Conservation (phyloP, 2,329 filamentous ascomycete species). For the Aureobasidium sp. region DNA sequence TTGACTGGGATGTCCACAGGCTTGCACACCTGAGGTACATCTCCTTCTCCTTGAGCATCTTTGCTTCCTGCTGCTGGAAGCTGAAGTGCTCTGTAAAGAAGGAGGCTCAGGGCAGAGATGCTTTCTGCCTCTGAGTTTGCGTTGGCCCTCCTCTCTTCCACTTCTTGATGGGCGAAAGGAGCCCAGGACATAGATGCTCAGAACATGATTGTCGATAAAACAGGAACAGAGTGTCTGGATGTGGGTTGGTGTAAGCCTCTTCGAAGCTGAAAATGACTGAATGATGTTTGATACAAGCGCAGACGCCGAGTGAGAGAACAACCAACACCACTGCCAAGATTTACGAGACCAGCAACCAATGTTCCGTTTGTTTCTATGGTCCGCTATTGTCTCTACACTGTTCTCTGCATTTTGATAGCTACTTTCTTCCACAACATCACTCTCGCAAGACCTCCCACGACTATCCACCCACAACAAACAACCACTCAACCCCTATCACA, state of each 20-base stretch:
- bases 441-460: background rate
- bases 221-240: too few species aligned
- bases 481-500: background rate
- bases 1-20: background rate
- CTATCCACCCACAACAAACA: background rate
- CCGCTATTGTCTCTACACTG: background rate
- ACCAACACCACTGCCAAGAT: background rate
- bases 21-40: background rate
- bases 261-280: too few species aligned
- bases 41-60: slow-evolving; percentile 17
- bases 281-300: too few species aligned
- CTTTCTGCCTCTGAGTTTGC: slow-evolving; percentile 17
- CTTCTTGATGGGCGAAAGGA: slow-evolving; percentile 15
- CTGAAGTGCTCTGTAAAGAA: slow-evolving; percentile 22
- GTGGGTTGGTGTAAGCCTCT: too few species aligned
- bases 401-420: background rate
- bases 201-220: too few species aligned
- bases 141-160: slow-evolving; percentile 18
- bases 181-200: too few species aligned
- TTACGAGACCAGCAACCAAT: background rate
- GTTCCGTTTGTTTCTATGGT: background rate
- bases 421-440: background rate
- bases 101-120: slow-evolving; percentile 21
- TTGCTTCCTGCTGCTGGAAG: slow-evolving; percentile 17
- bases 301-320: background rate